phyloP scores from a whole-genome alignment of 2,329 filamentous ascomycete species.

The Ophiocordyceps camponoti-saundersi region DNA sequence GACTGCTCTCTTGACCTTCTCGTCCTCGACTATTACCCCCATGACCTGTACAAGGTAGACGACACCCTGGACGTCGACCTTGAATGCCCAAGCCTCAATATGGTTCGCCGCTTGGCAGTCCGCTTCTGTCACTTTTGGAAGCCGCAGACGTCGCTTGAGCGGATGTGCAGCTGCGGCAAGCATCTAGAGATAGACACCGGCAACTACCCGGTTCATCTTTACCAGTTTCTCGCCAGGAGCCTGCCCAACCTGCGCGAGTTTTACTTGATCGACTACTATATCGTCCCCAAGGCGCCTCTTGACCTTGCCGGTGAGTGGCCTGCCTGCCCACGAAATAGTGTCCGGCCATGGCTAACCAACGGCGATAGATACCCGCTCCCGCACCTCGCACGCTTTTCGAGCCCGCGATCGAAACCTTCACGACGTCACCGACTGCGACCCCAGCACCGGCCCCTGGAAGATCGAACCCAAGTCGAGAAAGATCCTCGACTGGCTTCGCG shows the following conservation, averaged over 20 bases:
- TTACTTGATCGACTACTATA: conserved; percentile 26
- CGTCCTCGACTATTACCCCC: conserved; percentile 17
- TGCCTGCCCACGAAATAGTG: neutral
- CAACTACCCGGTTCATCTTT: conserved; percentile 21
- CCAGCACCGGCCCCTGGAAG: conserved; percentile 15
- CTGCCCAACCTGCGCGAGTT: conserved; percentile 24
- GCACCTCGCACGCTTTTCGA: neutral
- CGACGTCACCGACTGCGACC: conserved; percentile 11
- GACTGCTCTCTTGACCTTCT: conserved; percentile 13
- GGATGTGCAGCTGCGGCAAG: conserved; percentile 17
- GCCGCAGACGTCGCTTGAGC: conserved; percentile 6
- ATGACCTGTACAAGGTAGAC: conserved; percentile 10
- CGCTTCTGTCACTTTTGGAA: conserved; percentile 25
- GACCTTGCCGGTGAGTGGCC: neutral
- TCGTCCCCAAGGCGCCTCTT: conserved; percentile 10
- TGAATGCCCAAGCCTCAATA: conserved; percentile 11
- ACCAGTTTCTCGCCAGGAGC: conserved; percentile 24
- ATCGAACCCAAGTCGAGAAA: conserved; percentile 17
- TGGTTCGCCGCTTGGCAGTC: conserved; percentile 22
- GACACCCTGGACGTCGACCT: conserved; percentile 11
- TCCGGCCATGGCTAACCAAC: neutral
- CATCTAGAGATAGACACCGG: conserved; percentile 11
- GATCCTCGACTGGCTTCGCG: conserved; percentile 20
- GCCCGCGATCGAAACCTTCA: neutral
- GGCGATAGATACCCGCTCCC: neutral